These are phyloP conservation scores for Scutellaria minor DNA, from an alignment of 257 asterid genomes.

Conservation along the genomic window DNA sequence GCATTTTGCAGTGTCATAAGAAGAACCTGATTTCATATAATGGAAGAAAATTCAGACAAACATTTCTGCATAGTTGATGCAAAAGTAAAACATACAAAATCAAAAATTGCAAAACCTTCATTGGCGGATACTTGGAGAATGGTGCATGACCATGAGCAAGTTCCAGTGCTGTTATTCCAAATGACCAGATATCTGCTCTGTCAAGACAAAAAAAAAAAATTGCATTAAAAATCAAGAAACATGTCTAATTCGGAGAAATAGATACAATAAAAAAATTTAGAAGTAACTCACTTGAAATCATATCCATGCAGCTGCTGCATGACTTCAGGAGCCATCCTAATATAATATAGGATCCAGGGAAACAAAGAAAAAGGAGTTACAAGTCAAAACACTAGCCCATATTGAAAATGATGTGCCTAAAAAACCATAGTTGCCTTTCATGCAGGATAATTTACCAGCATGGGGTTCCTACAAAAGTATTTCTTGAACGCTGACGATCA, in stretches of 20 bases:
- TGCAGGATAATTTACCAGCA: slow-evolving; percentile 71
- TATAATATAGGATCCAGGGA: slow-evolving; percentile 20
- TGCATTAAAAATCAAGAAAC: slow-evolving; percentile 35
- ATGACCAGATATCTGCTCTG: slow-evolving; percentile 99
- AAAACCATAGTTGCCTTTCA: slow-evolving; percentile 18
- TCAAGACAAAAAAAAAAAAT: slow-evolving; percentile 38
- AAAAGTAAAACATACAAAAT: slow-evolving; percentile 26
- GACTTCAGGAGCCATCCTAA: slow-evolving; percentile 99
- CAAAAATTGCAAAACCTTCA: slow-evolving; percentile 70
- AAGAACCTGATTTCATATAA: slow-evolving; percentile 71
- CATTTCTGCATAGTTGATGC: slow-evolving; percentile 24
- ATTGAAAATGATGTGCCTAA: background rate
- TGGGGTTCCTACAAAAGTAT: slow-evolving; percentile 98
- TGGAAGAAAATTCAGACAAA: slow-evolving; percentile 31
- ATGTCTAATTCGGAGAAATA: slow-evolving; percentile 19
- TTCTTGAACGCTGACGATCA: slow-evolving; percentile 97
- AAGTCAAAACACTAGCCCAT: slow-evolving; percentile 18
- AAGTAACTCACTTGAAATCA: slow-evolving; percentile 84
- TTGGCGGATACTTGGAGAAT: slow-evolving; percentile 97
- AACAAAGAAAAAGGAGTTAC: slow-evolving; percentile 9
- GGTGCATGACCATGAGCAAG: slow-evolving; percentile 99
- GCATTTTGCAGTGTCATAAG: slow-evolving; percentile 99
- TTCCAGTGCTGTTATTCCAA: slow-evolving; percentile 98
- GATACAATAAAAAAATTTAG: slow-evolving; percentile 3
- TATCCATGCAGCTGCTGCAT: slow-evolving; percentile 99